phyloP scores from a whole-genome alignment of 306 rosid genomes.

The Nissolia schottii region DNA sequence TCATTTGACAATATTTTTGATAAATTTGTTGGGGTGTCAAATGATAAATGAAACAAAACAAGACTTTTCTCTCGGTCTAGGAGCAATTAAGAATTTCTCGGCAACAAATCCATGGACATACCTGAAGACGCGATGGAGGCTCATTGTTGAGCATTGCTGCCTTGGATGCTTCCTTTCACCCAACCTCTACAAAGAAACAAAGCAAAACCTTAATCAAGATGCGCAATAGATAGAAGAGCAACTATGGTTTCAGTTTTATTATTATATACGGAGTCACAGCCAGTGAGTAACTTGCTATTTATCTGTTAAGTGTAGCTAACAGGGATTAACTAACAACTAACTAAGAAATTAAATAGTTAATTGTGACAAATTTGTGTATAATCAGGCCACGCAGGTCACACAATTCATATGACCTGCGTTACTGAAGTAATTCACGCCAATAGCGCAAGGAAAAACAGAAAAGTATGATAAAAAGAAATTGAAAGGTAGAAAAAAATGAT shows the following conservation, averaged over 20 bases:
- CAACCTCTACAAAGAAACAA: slow-evolving; percentile 16
- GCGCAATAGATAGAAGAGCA: background rate
- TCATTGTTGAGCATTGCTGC: slow-evolving; percentile 26
- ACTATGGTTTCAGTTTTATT: background rate
- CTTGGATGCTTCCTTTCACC: slow-evolving; percentile 29
- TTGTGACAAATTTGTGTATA: too few species aligned
- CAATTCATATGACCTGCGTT: background rate
- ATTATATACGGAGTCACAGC: too few species aligned
- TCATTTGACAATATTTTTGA: too few species aligned
- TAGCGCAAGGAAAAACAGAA: background rate
- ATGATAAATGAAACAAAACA: too few species aligned
- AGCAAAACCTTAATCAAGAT: background rate
- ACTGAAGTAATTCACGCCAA: background rate
- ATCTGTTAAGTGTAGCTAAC: too few species aligned
- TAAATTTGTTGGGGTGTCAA: too few species aligned
- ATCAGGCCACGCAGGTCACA: too few species aligned
- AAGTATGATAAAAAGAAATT: background rate
- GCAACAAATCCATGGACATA: slow-evolving; percentile 9
- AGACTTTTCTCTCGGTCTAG: too few species aligned
- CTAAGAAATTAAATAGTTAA: too few species aligned
- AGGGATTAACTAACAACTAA: too few species aligned
- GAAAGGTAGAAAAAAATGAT: background rate
- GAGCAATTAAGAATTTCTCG: too few species aligned
- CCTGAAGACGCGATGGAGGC: slow-evolving; percentile 50
- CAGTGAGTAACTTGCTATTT: too few species aligned